A percentile compares a stretch with the other conserved stretches of the same genome.
Evolutionary conservation across 1,139 yeast species (phyloP).

Genomic region (Eremothecium coryli): DNA sequence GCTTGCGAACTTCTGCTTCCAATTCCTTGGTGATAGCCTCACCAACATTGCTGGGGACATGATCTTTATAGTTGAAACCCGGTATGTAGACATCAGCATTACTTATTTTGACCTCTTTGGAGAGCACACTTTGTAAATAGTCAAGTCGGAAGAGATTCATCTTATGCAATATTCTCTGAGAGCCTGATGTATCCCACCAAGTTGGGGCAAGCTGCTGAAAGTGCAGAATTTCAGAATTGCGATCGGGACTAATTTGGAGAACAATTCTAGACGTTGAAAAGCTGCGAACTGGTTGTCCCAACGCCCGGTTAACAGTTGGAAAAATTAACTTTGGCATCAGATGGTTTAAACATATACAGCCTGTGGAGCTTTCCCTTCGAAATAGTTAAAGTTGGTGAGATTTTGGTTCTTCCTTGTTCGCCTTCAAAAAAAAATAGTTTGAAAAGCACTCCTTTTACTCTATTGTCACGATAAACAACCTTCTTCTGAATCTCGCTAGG

Average conservation of each 20-base stretch:
- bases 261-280: too few species aligned
- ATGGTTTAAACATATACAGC: too few species aligned
- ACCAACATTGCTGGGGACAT: conserved; percentile 51
- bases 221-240: conserved; percentile 58
- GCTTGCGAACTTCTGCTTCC: conserved; percentile 39
- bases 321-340: too few species aligned
- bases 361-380: too few species aligned
- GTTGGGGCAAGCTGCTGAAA: conserved; percentile 75
- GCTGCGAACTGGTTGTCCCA: too few species aligned
- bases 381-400: too few species aligned
- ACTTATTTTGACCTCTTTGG: conserved; percentile 34
- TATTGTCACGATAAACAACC: too few species aligned
- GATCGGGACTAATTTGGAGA: conserved; percentile 26
- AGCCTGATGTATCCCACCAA: conserved; percentile 97
- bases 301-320: too few species aligned
- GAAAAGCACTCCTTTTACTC: too few species aligned
- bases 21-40: conserved; percentile 40
- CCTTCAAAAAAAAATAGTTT: too few species aligned
- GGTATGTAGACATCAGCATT: conserved; percentile 58
- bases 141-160: conserved; percentile 90
- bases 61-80: conserved; percentile 53
- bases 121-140: conserved; percentile 58
- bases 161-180: conserved; percentile 86
- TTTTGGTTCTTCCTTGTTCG: too few species aligned
- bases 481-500: too few species aligned